A percentile compares a stretch with the other conserved stretches of the same genome.
Evolutionary conservation across 805 yeast species (phyloP).

Genomic region (Metschnikowia vanudenii): DNA sequence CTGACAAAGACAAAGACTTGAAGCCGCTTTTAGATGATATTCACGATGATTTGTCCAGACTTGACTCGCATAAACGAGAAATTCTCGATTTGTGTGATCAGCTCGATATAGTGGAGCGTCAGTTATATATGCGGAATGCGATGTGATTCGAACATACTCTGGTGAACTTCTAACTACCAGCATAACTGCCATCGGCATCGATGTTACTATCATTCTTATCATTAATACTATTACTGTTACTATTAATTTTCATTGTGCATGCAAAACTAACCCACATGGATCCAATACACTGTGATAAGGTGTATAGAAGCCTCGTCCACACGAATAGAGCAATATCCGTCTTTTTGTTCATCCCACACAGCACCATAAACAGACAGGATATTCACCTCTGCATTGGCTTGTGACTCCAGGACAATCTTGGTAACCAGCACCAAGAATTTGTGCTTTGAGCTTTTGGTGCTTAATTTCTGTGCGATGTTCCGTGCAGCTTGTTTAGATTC

Average conservation of each 20-base stretch:
- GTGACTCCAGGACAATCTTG: slow-evolving; percentile 23
- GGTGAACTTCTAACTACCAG: too few species aligned
- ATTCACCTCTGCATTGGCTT: slow-evolving; percentile 20
- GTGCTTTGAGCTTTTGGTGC: slow-evolving; percentile 49
- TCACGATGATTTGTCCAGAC: not conserved
- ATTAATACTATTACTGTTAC: too few species aligned
- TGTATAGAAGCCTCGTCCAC: slow-evolving; percentile 24
- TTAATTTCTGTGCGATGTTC: slow-evolving; percentile 33
- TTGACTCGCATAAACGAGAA: slow-evolving; percentile 2
- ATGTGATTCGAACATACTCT: not conserved
- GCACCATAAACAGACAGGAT: slow-evolving; percentile 47
- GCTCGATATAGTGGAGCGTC: slow-evolving; percentile 15
- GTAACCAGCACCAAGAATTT: slow-evolving; percentile 54
- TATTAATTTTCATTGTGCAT: not conserved
- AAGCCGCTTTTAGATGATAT: not conserved
- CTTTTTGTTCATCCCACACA: slow-evolving; percentile 55
- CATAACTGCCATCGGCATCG: too few species aligned
- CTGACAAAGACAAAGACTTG: slow-evolving; percentile 16
- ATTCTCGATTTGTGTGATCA: slow-evolving; percentile 15
- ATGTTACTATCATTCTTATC: too few species aligned
- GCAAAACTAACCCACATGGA: slow-evolving; percentile 11
- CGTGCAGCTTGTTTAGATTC: slow-evolving; percentile 27
- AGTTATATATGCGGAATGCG: slow-evolving; percentile 4
- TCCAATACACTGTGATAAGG: slow-evolving; percentile 21
- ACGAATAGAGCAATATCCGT: slow-evolving; percentile 48